These are phyloP conservation scores for Marchantia polymorpha DNA, from an alignment of 225 moss, liverwort and hornwort species.

Conservation along the genomic window DNA sequence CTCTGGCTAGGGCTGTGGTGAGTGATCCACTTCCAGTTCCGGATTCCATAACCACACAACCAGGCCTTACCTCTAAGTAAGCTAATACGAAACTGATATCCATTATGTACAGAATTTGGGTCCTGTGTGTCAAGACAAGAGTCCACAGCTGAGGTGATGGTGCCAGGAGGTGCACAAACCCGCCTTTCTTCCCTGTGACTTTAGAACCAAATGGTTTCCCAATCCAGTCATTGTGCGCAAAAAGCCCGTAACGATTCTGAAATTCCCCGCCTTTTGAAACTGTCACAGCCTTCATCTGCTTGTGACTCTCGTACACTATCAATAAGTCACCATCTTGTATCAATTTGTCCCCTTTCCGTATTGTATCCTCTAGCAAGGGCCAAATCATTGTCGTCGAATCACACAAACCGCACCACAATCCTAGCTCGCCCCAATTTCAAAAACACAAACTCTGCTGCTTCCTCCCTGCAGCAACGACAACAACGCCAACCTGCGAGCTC, in stretches of 20 bases:
- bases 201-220: slow-evolving; percentile 83
- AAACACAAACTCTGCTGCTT: too few relatives aligned
- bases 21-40: slow-evolving; percentile 96
- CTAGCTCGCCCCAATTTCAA: too few relatives aligned
- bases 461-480: too few relatives aligned
- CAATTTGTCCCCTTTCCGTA: slow-evolving; percentile 36
- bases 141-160: slow-evolving; percentile 98
- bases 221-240: slow-evolving; percentile 85
- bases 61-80: slow-evolving; percentile 82
- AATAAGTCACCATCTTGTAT: slow-evolving; percentile 74
- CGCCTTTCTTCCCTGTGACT: slow-evolving; percentile 58
- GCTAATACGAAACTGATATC: slow-evolving; percentile 94
- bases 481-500: too few relatives aligned
- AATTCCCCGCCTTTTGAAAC: slow-evolving; percentile 63
- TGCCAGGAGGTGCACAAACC: slow-evolving; percentile 77
- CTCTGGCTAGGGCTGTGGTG: slow-evolving; percentile 77
- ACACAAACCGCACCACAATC: too few relatives aligned
- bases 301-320: slow-evolving; percentile 87
- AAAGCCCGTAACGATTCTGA: slow-evolving; percentile 85
- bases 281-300: slow-evolving; percentile 77
- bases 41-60: slow-evolving; percentile 78
- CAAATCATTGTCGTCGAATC: background rate
- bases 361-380: slow-evolving; percentile 1
- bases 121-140: slow-evolving; percentile 75
- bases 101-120: slow-evolving; percentile 82